Evolutionary conservation across 2,329 filamentous ascomycete genomes (phyloP).

Genomic region (Triangularia setosa): DNA sequence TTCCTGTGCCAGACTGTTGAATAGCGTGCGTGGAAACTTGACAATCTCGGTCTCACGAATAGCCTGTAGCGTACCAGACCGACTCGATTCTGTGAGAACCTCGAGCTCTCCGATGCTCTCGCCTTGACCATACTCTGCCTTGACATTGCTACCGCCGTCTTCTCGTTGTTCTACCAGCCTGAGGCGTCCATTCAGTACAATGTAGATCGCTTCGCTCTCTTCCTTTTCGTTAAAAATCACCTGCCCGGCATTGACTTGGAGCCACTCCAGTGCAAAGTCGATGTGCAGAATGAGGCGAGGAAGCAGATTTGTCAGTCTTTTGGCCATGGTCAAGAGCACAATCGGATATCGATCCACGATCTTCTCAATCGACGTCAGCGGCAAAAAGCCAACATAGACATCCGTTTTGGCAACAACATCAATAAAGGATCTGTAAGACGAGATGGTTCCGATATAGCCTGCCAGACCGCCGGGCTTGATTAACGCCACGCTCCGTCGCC

Average conservation of each 20-base stretch:
- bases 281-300: slow-evolving; percentile 91
- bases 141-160: slow-evolving; percentile 76
- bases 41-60: slow-evolving; percentile 96
- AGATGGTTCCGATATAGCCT: slow-evolving; percentile 90
- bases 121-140: slow-evolving; percentile 92
- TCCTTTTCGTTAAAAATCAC: slow-evolving; percentile 91
- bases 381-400: slow-evolving; percentile 94
- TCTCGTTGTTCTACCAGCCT: slow-evolving; percentile 78
- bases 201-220: slow-evolving; percentile 97
- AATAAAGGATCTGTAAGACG: slow-evolving; percentile 92
- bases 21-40: slow-evolving; percentile 91
- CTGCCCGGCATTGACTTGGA: slow-evolving; percentile 92
- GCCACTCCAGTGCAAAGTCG: slow-evolving; percentile 97
- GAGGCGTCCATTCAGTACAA: slow-evolving; percentile 89
- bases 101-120: slow-evolving; percentile 97
- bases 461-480: slow-evolving; percentile 93
- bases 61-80: slow-evolving; percentile 89
- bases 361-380: slow-evolving; percentile 77
- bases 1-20: slow-evolving; percentile 95
- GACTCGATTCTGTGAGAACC: slow-evolving; percentile 87
- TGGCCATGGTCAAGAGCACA: slow-evolving; percentile 91
- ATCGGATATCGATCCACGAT: slow-evolving; percentile 92
- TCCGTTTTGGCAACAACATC: slow-evolving; percentile 97
- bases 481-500: slow-evolving; percentile 71
- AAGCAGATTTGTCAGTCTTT: slow-evolving; percentile 82